phyloP scores from a whole-genome alignment of 768 basidiomycete species.

The Tubosaeta brunneosetosa region DNA sequence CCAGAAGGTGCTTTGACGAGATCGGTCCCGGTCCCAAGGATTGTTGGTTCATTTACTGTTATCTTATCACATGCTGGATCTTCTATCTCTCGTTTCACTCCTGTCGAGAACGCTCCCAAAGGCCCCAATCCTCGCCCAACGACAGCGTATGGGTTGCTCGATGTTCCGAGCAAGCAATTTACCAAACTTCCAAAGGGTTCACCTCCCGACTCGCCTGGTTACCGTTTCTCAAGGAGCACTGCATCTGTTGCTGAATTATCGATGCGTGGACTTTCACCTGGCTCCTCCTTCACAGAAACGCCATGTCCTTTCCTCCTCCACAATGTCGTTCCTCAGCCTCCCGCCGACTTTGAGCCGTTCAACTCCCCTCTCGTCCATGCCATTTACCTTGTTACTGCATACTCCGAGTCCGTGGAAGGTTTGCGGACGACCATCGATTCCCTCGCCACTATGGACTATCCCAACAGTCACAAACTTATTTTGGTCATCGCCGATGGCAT shows the following conservation, averaged over 20 bases:
- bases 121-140: conserved; percentile 49
- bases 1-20: conserved; percentile 58
- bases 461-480: conserved; percentile 94
- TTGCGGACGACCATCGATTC: conserved; percentile 97
- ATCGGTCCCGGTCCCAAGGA: conserved; percentile 86
- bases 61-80: conserved; percentile 76
- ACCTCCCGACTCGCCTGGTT: conserved; percentile 67
- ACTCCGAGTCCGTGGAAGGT: conserved; percentile 96
- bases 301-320: conserved; percentile 91
- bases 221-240: conserved; percentile 75
- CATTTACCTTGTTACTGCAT: conserved; percentile 95
- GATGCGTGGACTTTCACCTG: conserved; percentile 27
- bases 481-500: conserved; percentile 96
- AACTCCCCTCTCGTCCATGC: conserved; percentile 92
- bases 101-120: conserved; percentile 57
- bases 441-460: conserved; percentile 96
- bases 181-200: conserved; percentile 46
- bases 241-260: conserved; percentile 59
- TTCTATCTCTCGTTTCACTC: conserved; percentile 69
- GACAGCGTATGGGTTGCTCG: conserved; percentile 64
- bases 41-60: conserved; percentile 94
- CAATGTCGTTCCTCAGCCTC: conserved; percentile 90
- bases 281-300: conserved; percentile 58
- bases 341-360: conserved; percentile 90
- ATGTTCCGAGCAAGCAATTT: conserved; percentile 63